Evolutionary conservation across 257 asterid genomes (phyloP), one percentile per base, ranked within the genome.

Genomic region (Knoxia roxburghii): DNA sequence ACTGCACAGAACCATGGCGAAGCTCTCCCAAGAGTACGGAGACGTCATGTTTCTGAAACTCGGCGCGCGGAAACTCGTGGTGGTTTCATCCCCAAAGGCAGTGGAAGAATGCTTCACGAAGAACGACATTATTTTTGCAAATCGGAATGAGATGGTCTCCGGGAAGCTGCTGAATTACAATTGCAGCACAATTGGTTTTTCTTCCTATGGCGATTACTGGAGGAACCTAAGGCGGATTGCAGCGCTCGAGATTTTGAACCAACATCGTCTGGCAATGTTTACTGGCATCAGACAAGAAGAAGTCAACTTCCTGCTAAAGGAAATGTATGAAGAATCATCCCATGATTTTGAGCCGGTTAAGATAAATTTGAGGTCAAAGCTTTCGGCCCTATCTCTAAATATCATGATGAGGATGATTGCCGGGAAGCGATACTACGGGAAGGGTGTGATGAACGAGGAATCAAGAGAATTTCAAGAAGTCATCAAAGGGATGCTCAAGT

Each of bases 351-450:
- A 9, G 45, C 65, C 65, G 0, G 29, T 41, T 14, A 60, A 67
- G 29, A 72, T 79, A 35, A 49, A 65, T 0, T 24, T 75, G 26
- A 66, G 65, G 51, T 4, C 61, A 0, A 48, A 45, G 46, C 23
- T 79, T 6, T 45, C 61, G 5, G 73, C 72, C 66, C 27, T 74
- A 49, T 40, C 76, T 1, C 75, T 74, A 12, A 80, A 80, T 11
- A 71, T 67, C 41, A 51, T 74, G n/a, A 73, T 61, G 73, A 73
- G 82, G 37, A 80, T 77, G 76, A 10, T 71, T 6, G 73, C 74
- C 0, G 74, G 76, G 32, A 80, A 77, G 46, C 46, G 82, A 14
- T 80, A 70, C 18, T 80, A 45, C 30, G 78, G 78, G 7, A 71
- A 71, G 29, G 69, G 68, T 0, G 72, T 20, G 32, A 65, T 39